Conservation (phyloP, 2,329 filamentous ascomycete species). For the Monilinia laxa region DNA sequence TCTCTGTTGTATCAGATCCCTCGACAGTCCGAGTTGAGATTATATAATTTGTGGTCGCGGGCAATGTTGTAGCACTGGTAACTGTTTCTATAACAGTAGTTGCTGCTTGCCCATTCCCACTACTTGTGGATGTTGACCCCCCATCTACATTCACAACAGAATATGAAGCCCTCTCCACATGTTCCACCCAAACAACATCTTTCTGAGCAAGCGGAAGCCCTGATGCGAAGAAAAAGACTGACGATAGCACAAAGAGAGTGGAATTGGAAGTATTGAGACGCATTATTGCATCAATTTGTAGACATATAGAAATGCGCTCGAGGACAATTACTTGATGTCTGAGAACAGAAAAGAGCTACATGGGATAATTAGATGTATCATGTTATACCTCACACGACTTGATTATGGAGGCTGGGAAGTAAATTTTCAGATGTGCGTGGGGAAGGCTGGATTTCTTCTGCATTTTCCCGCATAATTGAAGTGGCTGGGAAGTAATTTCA, state of each 20-base stretch:
- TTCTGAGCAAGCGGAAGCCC: constrained; percentile 33
- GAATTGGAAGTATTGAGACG: constrained; percentile 32
- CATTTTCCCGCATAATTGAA: constrained; percentile 27
- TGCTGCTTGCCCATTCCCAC: constrained; percentile 18
- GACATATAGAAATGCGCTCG: constrained; percentile 9
- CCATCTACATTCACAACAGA: constrained; percentile 42
- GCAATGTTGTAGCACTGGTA: constrained; percentile 27
- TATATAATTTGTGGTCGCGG: constrained; percentile 27
- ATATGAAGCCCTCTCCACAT: constrained; percentile 36
- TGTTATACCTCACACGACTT: constrained; percentile 31
- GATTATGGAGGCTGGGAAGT: constrained; percentile 33
- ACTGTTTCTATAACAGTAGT: constrained; percentile 35
- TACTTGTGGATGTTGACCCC: constrained; percentile 29
- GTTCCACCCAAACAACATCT: constrained; percentile 23
- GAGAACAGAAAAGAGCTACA: constrained; percentile 25
- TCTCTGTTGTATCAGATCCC: constrained; percentile 34
- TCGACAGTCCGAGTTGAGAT: constrained; percentile 34
- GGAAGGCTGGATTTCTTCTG: constrained; percentile 29
- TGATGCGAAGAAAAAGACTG: constrained; percentile 32
- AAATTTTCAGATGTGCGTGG: constrained; percentile 6
- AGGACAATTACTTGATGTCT: constrained; percentile 9
- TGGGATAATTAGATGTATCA: constrained; percentile 22
- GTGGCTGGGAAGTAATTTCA: constrained; percentile 25
- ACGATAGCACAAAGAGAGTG: constrained; percentile 34
- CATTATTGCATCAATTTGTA: constrained; percentile 30